Evolutionary conservation across 2,329 filamentous ascomycete genomes (phyloP), one percentile per base, ranked within the genome.

Genomic region (Colletotrichum lini): DNA sequence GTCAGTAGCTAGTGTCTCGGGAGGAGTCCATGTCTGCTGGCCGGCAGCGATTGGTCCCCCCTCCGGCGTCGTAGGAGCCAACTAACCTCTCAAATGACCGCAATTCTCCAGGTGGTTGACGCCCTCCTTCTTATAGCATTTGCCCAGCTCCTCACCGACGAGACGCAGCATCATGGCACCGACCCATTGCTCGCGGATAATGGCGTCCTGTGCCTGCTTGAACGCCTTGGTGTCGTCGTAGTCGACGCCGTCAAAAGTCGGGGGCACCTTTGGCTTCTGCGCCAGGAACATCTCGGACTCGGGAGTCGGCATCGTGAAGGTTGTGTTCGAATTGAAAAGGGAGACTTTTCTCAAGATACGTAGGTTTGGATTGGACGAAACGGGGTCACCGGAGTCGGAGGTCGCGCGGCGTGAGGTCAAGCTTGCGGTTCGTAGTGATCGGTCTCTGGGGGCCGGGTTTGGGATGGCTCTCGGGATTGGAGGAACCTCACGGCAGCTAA

Each of bases 81-180:
- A 85, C 92, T 87, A 81, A 96, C 94, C 93, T 92, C 94, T 88
- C 83, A 96, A 82, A 78, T 89, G 86, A 75, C 93, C 93, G 82
- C 94, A 96, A 85, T 96, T 96, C 88, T 96, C 94, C 81, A 96
- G 83, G 81, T 96, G 94, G 82, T 96, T 96, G 75, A 95, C 93
- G 67, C 94, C 94, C 84, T 96, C 93, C 76, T 90, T 88, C 82
- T 91, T 90, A 84, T 96, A 96, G 86, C 94, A 96, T 85, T 94
- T 96, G 82, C 91, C 88, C 85, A 96, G 86, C 86, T 96, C 94
- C 81, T 96, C 92, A 74, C 93, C 87, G 66, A 96, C 93, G 74
- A 96, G 84, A 73, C 94, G 88, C 69, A 92, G 93, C 94, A 95
- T 96, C 94, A 96, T 96, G 81, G 92, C 91, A 81, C 90, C 91